These are phyloP conservation scores for Neolentinus lepideus DNA, from an alignment of 1,284 basidiomycete species.

Conservation along the genomic window DNA sequence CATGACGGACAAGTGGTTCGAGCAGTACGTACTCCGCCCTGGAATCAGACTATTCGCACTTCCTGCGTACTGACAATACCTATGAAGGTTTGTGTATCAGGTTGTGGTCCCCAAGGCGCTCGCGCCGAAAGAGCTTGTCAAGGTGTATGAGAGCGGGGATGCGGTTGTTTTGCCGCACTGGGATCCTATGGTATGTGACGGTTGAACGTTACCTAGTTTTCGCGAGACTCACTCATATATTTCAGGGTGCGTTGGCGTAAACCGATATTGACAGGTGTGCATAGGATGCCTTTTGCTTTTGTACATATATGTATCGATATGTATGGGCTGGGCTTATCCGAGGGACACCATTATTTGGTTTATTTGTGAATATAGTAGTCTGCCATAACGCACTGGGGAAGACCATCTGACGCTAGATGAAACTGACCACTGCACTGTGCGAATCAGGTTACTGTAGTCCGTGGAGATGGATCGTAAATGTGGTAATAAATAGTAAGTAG, in stretches of 20 bases:
- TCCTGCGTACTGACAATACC: constrained; percentile 31
- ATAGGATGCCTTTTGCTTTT: too few relatives aligned
- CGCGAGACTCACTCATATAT: neutral
- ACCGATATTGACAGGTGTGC: neutral
- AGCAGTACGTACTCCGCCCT: constrained; percentile 51
- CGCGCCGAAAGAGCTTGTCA: constrained; percentile 73
- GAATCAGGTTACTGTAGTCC: too few relatives aligned
- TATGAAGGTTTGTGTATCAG: constrained; percentile 58
- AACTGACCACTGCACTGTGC: too few relatives aligned
- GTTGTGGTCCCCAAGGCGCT: constrained; percentile 79
- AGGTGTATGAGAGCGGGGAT: constrained; percentile 69
- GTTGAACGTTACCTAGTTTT: neutral
- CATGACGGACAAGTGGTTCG: constrained; percentile 91
- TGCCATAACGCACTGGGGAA: too few relatives aligned
- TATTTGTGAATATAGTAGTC: too few relatives aligned
- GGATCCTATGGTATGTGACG: constrained; percentile 81
- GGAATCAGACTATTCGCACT: neutral
- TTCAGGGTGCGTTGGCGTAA: neutral
- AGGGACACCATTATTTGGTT: too few relatives aligned
- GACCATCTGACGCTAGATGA: too few relatives aligned
- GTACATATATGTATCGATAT: too few relatives aligned
- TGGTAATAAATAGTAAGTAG: too few relatives aligned
- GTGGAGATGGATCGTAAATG: too few relatives aligned
- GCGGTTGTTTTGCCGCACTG: constrained; percentile 69
- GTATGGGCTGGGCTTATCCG: too few relatives aligned